Evolutionary conservation across 2,329 filamentous ascomycete species (phyloP).

Genomic region (Conoideocrella luteorostrata): DNA sequence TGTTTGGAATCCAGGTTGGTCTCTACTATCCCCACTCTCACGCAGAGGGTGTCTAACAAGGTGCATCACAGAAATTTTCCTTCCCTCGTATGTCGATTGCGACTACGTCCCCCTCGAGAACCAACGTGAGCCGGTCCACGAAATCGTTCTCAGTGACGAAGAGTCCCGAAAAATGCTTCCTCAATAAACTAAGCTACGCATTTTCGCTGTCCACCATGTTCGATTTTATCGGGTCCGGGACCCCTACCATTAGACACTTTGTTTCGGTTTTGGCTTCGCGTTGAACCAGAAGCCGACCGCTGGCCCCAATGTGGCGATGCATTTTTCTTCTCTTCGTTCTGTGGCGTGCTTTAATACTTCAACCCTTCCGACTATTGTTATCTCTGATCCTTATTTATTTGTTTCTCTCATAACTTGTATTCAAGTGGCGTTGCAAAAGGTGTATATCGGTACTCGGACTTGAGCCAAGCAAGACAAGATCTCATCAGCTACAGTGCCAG

Average conservation of each 20-base stretch:
- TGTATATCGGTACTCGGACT: neutral
- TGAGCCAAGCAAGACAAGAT: neutral
- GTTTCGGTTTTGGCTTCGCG: neutral
- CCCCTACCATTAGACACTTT: conserved; percentile 5
- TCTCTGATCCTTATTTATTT: neutral
- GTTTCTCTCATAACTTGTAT: neutral
- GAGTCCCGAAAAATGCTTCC: conserved; percentile 65
- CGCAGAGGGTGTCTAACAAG: conserved; percentile 9
- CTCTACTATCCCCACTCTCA: neutral
- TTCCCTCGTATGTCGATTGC: conserved; percentile 70
- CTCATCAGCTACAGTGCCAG: no score
- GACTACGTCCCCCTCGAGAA: conserved; percentile 71
- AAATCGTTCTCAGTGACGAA: conserved; percentile 72
- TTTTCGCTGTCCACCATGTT: conserved; percentile 8
- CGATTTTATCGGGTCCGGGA: conserved; percentile 1
- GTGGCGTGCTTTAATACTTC: neutral
- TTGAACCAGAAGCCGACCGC: neutral
- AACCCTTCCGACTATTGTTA: neutral
- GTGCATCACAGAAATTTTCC: conserved; percentile 60
- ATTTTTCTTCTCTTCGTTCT: neutral
- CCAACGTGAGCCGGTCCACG: conserved; percentile 68
- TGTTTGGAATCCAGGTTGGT: conserved; percentile 70
- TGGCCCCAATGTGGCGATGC: neutral
- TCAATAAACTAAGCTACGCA: conserved; percentile 35
- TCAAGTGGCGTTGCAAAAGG: neutral